phyloP scores from a whole-genome alignment of 495 filamentous ascomycete genomes.

The Parmelia sp. region DNA sequence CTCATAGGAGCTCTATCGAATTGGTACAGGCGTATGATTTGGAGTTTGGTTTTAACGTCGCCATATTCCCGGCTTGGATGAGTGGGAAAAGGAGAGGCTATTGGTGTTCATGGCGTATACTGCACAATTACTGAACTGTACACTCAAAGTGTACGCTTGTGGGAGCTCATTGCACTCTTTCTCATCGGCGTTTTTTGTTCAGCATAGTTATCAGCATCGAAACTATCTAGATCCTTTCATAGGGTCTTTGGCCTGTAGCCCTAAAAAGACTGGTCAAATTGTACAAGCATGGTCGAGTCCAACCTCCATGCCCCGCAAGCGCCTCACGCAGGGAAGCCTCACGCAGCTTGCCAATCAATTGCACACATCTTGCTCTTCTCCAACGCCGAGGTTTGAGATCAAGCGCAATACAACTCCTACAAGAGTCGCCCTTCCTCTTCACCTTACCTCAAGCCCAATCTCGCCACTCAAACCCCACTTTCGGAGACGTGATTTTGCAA shows the following conservation, averaged over 20 bases:
- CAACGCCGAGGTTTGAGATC: not conserved
- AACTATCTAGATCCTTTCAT: not conserved
- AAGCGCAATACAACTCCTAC: not conserved
- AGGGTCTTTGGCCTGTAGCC: not conserved
- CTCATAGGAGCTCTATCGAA: not conserved
- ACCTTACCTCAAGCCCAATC: not conserved
- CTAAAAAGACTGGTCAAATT: not conserved
- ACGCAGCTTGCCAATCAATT: not conserved
- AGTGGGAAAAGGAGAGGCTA: not conserved
- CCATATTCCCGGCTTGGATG: not conserved
- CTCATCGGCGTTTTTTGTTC: no score
- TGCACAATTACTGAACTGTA: not conserved
- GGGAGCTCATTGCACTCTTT: not conserved
- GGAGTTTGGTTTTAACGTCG: not conserved
- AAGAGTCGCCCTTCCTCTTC: not conserved
- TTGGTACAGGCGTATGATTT: not conserved
- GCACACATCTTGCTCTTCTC: not conserved
- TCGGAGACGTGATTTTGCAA: constrained; percentile 10
- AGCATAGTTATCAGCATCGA: no score
- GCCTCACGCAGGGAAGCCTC: not conserved
- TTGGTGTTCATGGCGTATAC: not conserved
- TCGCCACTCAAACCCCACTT: not conserved
- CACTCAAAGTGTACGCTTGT: not conserved
- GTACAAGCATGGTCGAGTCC: not conserved
- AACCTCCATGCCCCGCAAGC: not conserved